phyloP scores from a whole-genome alignment of 768 basidiomycete genomes.

The Leccinum truebloodii region DNA sequence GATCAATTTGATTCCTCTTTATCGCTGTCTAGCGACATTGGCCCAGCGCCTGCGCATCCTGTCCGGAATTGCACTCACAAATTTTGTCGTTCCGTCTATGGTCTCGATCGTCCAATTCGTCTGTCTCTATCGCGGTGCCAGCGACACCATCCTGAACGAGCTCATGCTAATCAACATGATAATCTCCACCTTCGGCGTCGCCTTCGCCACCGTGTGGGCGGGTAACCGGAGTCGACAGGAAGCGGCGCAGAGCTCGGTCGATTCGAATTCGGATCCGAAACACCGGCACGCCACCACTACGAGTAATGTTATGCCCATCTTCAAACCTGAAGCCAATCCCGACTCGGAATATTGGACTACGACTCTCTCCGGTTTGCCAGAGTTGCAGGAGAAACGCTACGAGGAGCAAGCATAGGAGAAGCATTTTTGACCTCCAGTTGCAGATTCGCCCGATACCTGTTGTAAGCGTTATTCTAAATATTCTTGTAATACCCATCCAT shows the following conservation, averaged over 20 bases:
- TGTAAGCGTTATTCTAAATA: not conserved
- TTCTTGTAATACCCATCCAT: not conserved
- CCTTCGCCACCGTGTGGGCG: slow-evolving; percentile 5
- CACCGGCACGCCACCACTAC: not conserved
- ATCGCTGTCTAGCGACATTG: slow-evolving; percentile 15
- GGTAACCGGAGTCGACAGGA: slow-evolving; percentile 4
- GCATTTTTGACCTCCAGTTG: not conserved
- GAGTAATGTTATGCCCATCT: not conserved
- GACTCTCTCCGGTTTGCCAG: not conserved
- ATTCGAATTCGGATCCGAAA: not conserved
- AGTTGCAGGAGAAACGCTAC: not conserved
- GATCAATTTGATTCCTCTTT: not conserved
- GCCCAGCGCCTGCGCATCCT: slow-evolving; percentile 26
- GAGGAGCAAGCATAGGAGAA: not conserved
- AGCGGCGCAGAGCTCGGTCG: not conserved
- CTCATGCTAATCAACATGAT: slow-evolving; percentile 10
- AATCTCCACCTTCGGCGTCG: slow-evolving; percentile 16
- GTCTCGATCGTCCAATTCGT: slow-evolving; percentile 29
- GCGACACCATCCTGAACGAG: not conserved
- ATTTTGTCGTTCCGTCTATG: slow-evolving; percentile 34
- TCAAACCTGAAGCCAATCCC: not conserved
- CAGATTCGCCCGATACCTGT: not conserved
- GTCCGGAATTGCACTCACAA: slow-evolving; percentile 33
- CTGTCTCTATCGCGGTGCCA: not conserved
- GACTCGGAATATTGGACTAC: not conserved